Evolutionary conservation across 2,329 filamentous ascomycete genomes (phyloP).

Genomic region (Alternaria infectoria): DNA sequence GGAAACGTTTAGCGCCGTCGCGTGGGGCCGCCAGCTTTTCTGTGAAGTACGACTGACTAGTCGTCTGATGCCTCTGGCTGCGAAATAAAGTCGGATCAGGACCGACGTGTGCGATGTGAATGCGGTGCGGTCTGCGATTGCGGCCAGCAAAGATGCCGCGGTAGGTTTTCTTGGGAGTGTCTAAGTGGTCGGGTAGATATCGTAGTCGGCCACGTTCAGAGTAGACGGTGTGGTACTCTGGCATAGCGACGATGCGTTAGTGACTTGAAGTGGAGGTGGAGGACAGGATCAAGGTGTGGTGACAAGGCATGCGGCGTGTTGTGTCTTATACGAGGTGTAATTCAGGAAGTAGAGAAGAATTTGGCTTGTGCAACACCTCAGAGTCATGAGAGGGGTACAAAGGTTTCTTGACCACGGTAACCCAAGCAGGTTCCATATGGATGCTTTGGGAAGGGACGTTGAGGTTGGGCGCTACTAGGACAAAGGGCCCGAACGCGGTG

Average conservation of each 20-base stretch:
- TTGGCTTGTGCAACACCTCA: conserved; percentile 36
- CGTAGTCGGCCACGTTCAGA: conserved; percentile 47
- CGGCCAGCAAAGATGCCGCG: conserved; percentile 56
- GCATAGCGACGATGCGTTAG: conserved; percentile 45
- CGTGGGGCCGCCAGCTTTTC: conserved; percentile 59
- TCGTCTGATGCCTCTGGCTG: conserved; percentile 37
- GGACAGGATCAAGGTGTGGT: conserved; percentile 8
- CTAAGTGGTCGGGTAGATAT: conserved; percentile 47
- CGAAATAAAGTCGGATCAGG: conserved; percentile 47
- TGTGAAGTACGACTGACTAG: conserved; percentile 45
- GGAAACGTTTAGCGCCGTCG: conserved; percentile 58
- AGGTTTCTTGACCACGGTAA: conserved; percentile 40
- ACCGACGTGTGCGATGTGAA: conserved; percentile 60
- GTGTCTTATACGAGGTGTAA: conserved; percentile 28
- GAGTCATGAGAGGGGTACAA: conserved; percentile 44
- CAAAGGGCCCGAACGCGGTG: conserved; percentile 36
- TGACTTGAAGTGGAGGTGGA: conserved; percentile 23
- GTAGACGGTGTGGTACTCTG: conserved; percentile 48
- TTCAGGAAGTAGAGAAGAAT: conserved; percentile 20
- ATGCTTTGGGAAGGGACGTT: conserved; percentile 41
- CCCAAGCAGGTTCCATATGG: conserved; percentile 37
- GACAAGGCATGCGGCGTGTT: conserved; percentile 22
- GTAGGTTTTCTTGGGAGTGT: conserved; percentile 30
- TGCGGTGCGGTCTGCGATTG: conserved; percentile 61
- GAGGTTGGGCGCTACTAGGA: conserved; percentile 32